Percentiles rank a stretch among this genome's conserved stretches.
Evolutionary conservation across 2,329 filamentous ascomycete species (phyloP).

Genomic region (Diaporthe aspalathi): DNA sequence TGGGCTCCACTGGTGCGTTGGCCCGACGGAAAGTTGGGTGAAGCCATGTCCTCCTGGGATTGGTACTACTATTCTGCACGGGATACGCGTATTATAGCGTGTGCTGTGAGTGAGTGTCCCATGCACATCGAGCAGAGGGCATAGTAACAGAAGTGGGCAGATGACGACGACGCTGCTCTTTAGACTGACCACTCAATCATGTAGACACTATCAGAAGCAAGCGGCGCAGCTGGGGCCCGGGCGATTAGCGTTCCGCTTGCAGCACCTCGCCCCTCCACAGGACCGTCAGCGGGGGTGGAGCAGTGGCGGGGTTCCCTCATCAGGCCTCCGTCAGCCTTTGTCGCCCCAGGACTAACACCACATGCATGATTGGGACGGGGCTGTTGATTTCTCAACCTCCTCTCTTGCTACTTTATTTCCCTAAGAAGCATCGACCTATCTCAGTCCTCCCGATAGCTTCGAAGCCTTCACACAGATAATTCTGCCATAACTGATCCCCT

Average conservation of each 20-base stretch:
- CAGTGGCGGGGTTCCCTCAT: constrained; percentile 22
- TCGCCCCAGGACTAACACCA: constrained; percentile 24
- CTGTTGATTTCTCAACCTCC: neutral
- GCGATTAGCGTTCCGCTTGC: constrained; percentile 30
- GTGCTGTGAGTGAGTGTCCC: neutral
- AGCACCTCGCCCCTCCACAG: constrained; percentile 21
- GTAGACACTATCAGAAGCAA: constrained; percentile 27
- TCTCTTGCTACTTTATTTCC: neutral
- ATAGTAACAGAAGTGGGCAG: neutral
- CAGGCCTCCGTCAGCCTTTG: constrained; percentile 31
- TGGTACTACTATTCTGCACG: neutral
- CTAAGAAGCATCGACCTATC: neutral
- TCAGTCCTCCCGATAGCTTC: neutral
- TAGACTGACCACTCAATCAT: neutral
- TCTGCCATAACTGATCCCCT: neutral
- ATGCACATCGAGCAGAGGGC: neutral
- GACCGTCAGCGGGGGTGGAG: constrained; percentile 21
- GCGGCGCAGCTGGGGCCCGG: constrained; percentile 1
- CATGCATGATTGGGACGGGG: constrained; percentile 13
- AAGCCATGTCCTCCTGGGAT: neutral
- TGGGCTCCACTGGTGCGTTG: constrained; percentile 6
- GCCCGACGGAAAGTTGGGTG: neutral
- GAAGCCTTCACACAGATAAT: neutral
- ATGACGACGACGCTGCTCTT: constrained; percentile 10
- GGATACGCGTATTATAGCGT: neutral